Base-by-base conservation (phyloP, 2,329 filamentous ascomycete genomes). In the Macrophomina pseudophaseolina region DNA sequence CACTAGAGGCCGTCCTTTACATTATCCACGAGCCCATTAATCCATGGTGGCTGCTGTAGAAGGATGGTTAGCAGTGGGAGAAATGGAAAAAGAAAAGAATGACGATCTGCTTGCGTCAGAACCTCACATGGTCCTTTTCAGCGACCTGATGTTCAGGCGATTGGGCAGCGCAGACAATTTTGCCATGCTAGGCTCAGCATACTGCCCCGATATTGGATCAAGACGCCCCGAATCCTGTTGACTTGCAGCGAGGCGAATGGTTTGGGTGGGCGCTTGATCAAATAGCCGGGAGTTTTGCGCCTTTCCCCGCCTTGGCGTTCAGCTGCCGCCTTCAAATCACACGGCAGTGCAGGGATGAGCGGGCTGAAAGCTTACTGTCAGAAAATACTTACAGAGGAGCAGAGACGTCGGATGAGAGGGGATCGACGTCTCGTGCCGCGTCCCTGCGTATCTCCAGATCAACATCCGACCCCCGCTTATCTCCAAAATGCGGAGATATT, bases 391-490 rank as follows among this genome's bases (percentile, higher is more conserved):
- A 60, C 40, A 33, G 32, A 38, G 32, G 6, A 46, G 38, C 16
- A 23, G 23, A 23, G 23, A n/a, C 44, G 28, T 28, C 42, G 58
- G 30, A 30, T 8, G 23, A n/a, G 33, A 54, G 32, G 6, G 16
- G 56, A 48, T 48, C 16, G 16, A 32, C 56, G 42, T 23, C 16
- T 23, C 11, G 38, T 12, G 32, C 18, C 58, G 44, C 42, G 58
- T 49, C 44, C 58, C 58, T 62, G 58, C 58, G 42, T 40, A 62
- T 62, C 32, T 49, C 44, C 42, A 62, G 58, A 62, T 51, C 44
- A 62, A 11, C 58, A 23, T 49, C 58, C 42, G 58, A 62, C 44
- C 58, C 23, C 58, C 58, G 44, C 58, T 35, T 49, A 62, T 49
- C 44, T 60, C 16, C 40, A 14, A 23, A 18, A 9, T 23, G 56